Percentiles rank a stretch among this genome's conserved stretches.
phyloP scores from a whole-genome alignment of 768 basidiomycete genomes.

The Leccinum variicolor region DNA sequence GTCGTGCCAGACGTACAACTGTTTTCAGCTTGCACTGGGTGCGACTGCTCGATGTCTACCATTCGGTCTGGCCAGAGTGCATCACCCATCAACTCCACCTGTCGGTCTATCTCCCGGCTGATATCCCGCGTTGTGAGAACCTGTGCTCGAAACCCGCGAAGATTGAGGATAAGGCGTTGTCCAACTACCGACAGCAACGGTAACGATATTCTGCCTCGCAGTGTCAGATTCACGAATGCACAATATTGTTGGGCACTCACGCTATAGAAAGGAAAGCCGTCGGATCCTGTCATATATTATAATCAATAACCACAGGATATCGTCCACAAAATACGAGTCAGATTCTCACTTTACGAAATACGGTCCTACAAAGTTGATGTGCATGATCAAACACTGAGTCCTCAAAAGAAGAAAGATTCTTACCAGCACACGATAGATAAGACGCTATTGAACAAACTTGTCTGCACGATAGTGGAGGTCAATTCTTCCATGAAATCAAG shows the following conservation, averaged over 20 bases:
- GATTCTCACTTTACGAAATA: neutral
- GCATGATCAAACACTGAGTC: neutral
- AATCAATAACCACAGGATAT: neutral
- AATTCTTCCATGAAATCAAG: neutral
- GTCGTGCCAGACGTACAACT: neutral
- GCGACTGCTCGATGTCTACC: neutral
- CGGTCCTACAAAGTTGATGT: neutral
- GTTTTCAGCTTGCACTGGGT: neutral
- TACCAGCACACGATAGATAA: neutral
- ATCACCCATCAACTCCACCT: neutral
- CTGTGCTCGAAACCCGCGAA: slow-evolving; percentile 6
- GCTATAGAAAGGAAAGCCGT: neutral
- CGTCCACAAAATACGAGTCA: neutral
- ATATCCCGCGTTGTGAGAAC: slow-evolving; percentile 3
- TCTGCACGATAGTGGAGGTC: neutral
- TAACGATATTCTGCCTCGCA: slow-evolving; percentile 7
- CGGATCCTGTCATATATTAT: neutral
- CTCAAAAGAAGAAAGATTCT: neutral
- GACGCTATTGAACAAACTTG: neutral
- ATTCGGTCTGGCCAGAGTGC: neutral
- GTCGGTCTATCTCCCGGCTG: slow-evolving; percentile 5
- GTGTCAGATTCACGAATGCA: neutral
- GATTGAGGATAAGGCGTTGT: slow-evolving; percentile 18
- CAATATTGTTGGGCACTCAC: neutral
- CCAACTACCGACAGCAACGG: slow-evolving; percentile 12